Evolutionary conservation across 345 rosid species (phyloP), one percentile per base, ranked within the genome.

Genomic region (Camelina hispida): DNA sequence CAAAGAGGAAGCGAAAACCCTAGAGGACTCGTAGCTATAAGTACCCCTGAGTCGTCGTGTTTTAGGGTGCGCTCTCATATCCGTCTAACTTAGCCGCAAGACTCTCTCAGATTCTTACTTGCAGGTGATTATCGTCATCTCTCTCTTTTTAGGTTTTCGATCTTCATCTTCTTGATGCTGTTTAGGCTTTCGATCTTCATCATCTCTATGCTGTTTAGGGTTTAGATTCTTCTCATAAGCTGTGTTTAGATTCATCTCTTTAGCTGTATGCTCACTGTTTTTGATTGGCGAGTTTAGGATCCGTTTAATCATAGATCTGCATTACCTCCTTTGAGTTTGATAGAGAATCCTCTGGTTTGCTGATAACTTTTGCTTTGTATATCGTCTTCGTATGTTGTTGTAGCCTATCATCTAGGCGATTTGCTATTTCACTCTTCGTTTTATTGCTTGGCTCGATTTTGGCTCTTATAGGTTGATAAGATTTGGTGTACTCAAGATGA

Each of bases 31-130:
- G 22, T 16, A 52, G 56, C 69, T 75, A 75, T 61, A 75, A 69
- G 5, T 42, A 75, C 50, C 47, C 47, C 5, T 12, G 52, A 22
- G 15, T 34, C 12, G 51, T 12, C 3, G 10, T n/a, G 6, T 13
- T 0, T 43, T 59, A 28, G 53, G 38, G 46, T 40, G 37, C 47
- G 46, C 34, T 52, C 62, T 59, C 68, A 7, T 47, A 28, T 1
- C 34, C n/a, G n/a, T 23, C 48, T 23, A 54, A 68, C 5, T 68
- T 15, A 30, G 79, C 79, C 74, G 74, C 79, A 75, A 35, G 57
- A 42, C 71, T 43, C 14, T 43, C 20, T 7, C 74, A 14, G 69
- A 61, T 52, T 52, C 69, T 52, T 52, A 38, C 74, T 75, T 53
- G 69, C 69, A 75, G 79, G 79, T n/a, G n/a, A n/a, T 75, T 0